phyloP scores from a whole-genome alignment of 1,284 basidiomycete species.

The Singerocomus rubriflavus region DNA sequence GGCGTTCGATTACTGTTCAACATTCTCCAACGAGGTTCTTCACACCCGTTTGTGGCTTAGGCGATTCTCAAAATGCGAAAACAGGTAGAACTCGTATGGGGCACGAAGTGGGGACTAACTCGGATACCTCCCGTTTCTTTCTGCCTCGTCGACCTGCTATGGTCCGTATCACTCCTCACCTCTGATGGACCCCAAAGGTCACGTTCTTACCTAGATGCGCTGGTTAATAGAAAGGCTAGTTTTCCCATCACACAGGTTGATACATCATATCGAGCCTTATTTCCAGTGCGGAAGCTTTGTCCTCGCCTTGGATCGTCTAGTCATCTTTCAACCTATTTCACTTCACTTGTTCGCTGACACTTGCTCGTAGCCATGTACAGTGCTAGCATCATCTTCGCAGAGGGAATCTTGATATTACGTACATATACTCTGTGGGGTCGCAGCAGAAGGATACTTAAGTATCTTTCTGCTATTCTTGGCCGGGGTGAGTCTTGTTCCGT shows the following conservation, averaged over 20 bases:
- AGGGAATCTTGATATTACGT: conserved; percentile 26
- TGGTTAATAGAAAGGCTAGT: conserved; percentile 7
- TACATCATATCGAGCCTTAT: neutral
- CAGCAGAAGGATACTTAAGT: conserved; percentile 19
- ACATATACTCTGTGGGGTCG: conserved; percentile 29
- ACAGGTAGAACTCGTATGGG: conserved; percentile 27
- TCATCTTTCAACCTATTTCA: neutral
- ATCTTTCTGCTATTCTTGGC: conserved; percentile 21
- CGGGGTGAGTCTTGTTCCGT: conserved; percentile 13
- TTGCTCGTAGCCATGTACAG: conserved; percentile 16
- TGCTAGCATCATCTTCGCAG: conserved; percentile 20
- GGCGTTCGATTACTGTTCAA: conserved; percentile 24
- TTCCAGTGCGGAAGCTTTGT: conserved; percentile 21
- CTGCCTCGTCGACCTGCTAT: conserved; percentile 16
- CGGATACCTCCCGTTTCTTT: conserved; percentile 28
- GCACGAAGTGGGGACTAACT: conserved; percentile 21
- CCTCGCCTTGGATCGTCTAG: conserved; percentile 19
- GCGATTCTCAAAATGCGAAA: conserved; percentile 1
- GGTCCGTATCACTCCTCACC: conserved; percentile 6
- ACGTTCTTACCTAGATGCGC: conserved; percentile 5
- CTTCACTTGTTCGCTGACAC: neutral
- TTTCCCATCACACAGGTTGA: neutral
- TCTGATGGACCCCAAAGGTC: neutral
- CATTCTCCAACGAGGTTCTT: conserved; percentile 18
- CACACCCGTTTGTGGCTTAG: neutral